Percentiles rank a stretch among this genome's conserved stretches.
These are phyloP conservation scores for Spergularia azorica DNA, from an alignment of 179 eudicot species.

Conservation along the genomic window DNA sequence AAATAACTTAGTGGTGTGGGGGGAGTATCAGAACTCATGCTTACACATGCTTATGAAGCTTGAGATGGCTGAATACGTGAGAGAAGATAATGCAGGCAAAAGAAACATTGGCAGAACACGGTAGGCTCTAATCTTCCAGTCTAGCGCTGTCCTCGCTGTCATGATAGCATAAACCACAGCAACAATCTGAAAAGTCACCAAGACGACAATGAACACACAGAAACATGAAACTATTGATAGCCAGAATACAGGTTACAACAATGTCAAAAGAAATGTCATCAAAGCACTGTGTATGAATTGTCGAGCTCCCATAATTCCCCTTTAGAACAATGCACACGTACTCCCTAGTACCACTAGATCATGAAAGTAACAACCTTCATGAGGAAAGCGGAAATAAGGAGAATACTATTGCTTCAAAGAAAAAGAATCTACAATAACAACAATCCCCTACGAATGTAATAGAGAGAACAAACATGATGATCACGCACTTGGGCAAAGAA, in stretches of 20 bases:
- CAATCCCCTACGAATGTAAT: neutral
- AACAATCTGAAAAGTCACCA: conserved; percentile 42
- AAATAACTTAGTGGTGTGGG: neutral
- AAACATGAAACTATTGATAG: conserved; percentile 1
- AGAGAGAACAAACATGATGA: neutral
- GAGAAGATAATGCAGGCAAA: conserved; percentile 55
- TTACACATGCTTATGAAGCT: conserved; percentile 62
- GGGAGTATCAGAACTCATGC: conserved; percentile 20
- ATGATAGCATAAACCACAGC: conserved; percentile 77
- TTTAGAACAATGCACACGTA: neutral
- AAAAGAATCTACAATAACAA: neutral
- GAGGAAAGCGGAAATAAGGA: neutral
- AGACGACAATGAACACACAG: neutral
- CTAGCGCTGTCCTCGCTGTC: conserved; percentile 54
- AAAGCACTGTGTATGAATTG: neutral
- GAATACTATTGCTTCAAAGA: neutral
- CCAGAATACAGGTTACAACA: neutral
- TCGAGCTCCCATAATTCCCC: neutral
- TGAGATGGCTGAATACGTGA: conserved; percentile 48
- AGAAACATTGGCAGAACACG: conserved; percentile 82
- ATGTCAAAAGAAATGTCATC: neutral
- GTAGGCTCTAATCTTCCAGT: conserved; percentile 78
- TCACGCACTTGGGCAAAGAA: neutral
- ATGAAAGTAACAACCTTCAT: neutral
- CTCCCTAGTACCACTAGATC: neutral